A percentile compares a stretch with the other conserved stretches of the same genome.
Evolutionary conservation across 305 asterid species (phyloP).

Genomic region (Fraxinus angustifolia): DNA sequence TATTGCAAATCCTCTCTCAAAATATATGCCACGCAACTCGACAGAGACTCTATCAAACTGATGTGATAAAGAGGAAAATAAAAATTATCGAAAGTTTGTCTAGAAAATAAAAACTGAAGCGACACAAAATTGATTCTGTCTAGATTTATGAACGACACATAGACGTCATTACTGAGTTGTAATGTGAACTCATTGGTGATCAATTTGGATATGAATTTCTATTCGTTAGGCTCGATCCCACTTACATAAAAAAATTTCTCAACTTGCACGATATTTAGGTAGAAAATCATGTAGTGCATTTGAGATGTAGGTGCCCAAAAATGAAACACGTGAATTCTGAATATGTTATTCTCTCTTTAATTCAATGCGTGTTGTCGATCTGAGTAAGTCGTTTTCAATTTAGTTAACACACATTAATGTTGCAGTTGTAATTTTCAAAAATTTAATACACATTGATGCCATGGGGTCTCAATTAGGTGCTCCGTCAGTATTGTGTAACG

Average conservation of each 20-base stretch:
- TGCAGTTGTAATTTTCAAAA: neutral
- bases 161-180: neutral
- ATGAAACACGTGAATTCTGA: neutral
- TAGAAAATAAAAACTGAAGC: no score
- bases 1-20: neutral
- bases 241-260: neutral
- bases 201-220: neutral
- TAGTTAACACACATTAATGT: neutral
- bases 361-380: neutral
- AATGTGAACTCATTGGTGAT: neutral
- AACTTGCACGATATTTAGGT: neutral
- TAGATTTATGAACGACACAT: no score
- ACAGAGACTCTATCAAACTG: neutral
- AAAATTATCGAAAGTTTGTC: no score
- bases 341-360: neutral
- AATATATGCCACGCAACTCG: no score
- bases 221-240: neutral
- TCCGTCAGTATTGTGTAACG: neutral
- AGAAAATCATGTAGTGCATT: neutral
- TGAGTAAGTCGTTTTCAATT: neutral
- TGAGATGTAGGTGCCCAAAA: neutral
- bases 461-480: conserved; percentile 1
- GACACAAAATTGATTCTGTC: no score
- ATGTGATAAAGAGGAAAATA: neutral
- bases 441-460: neutral